Conservation (phyloP, 306 rosid species). For the Fragaria ananassa region DNA sequence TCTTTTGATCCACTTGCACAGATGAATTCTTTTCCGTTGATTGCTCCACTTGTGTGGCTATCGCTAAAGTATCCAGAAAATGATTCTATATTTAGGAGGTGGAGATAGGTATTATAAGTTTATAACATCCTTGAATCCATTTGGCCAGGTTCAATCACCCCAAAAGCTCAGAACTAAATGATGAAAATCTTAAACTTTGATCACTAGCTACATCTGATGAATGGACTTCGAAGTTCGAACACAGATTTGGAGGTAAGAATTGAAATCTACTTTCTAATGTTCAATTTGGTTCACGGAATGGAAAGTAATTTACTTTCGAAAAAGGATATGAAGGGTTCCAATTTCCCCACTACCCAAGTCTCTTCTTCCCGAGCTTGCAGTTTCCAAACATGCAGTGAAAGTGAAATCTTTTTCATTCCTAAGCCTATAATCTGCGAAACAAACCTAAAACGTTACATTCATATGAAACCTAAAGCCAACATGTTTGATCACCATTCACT, state of each 20-base stretch:
- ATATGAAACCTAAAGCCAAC: neutral
- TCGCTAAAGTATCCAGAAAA: neutral
- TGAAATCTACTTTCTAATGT: neutral
- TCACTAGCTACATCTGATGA: neutral
- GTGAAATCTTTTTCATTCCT: neutral
- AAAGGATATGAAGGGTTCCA: neutral
- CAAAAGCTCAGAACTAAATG: neutral
- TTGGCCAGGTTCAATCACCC: neutral
- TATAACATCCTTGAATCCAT: neutral
- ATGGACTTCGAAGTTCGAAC: neutral
- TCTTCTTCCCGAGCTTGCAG: too few species aligned
- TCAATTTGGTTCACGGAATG: neutral
- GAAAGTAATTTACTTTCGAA: neutral
- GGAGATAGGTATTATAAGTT: neutral
- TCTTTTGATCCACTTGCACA: constrained; percentile 33
- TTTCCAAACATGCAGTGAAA: neutral
- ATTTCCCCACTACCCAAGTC: neutral
- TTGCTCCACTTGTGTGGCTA: constrained; percentile 46
- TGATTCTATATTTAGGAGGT: neutral
- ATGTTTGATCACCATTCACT: neutral
- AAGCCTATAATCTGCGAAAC: neutral
- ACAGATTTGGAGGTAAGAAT: neutral
- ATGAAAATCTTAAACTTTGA: neutral
- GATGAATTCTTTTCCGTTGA: neutral
- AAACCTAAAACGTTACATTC: neutral